Percentiles rank a stretch among this genome's conserved stretches.
Evolutionary conservation across 345 rosid genomes (phyloP).

Genomic region (Melaleuca quinquenervia): DNA sequence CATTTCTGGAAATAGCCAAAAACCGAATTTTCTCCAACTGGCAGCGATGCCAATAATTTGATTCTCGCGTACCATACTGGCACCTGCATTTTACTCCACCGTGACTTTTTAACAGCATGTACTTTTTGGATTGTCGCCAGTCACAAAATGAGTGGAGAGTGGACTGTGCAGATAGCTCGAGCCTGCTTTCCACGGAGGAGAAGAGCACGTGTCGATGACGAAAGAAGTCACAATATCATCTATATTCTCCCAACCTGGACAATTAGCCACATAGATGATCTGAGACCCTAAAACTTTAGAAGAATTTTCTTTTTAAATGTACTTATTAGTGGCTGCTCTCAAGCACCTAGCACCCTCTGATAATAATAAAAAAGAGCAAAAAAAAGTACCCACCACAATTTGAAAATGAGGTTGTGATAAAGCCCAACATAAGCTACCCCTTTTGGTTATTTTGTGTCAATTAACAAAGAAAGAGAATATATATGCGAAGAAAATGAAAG

Average conservation of each 20-base stretch:
- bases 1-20: background rate
- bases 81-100: background rate
- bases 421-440: background rate
- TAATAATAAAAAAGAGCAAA: background rate
- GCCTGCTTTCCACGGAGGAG: background rate
- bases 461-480: background rate
- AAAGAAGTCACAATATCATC: background rate
- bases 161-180: background rate
- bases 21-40: background rate
- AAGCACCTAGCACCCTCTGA: background rate
- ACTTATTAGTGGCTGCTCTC: background rate
- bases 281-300: background rate
- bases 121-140: background rate
- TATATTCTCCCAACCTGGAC: background rate
- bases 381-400: background rate
- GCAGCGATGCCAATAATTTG: background rate
- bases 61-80: background rate
- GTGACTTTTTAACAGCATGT: background rate
- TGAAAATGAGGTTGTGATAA: background rate
- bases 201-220: background rate
- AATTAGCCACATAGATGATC: background rate
- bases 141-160: background rate
- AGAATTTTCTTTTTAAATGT: background rate
- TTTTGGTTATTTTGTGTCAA: background rate
- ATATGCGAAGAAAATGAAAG: background rate